phyloP scores from a whole-genome alignment of 2,329 filamentous ascomycete genomes.

The Fusarium cyanostomum region DNA sequence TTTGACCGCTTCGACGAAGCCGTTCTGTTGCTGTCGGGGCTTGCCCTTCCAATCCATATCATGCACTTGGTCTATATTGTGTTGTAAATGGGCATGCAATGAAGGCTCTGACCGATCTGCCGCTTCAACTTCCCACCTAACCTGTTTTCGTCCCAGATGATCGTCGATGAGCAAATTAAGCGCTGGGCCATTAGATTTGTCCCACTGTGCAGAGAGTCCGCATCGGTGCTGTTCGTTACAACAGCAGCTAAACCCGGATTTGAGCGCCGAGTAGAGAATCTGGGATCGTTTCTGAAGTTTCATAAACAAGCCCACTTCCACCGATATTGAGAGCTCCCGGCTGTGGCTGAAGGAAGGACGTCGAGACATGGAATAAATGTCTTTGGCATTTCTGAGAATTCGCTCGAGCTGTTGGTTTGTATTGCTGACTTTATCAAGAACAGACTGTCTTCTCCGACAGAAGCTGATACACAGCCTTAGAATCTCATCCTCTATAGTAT shows the following conservation, averaged over 20 bases:
- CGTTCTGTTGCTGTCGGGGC: too few relatives aligned
- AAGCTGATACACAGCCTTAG: background rate
- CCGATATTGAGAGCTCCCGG: background rate
- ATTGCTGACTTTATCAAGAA: background rate
- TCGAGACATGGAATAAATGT: background rate
- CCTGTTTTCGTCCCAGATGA: background rate
- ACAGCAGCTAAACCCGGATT: background rate
- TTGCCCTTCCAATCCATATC: background rate
- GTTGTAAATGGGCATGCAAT: background rate
- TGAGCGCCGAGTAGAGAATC: background rate
- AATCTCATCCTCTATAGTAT: background rate
- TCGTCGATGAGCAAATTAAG: background rate
- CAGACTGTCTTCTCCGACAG: background rate
- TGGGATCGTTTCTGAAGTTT: background rate
- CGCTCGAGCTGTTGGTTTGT: background rate
- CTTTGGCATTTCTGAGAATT: background rate
- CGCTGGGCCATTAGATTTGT: background rate
- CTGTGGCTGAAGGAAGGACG: background rate
- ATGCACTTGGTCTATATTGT: background rate
- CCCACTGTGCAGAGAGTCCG: background rate
- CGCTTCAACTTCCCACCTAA: background rate
- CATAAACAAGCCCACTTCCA: background rate
- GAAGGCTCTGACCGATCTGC: background rate
- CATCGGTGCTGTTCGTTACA: background rate
- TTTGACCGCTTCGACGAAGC: too few relatives aligned